Evolutionary conservation across 2,329 filamentous ascomycete genomes (phyloP).

Genomic region (Monosporascus sp.): DNA sequence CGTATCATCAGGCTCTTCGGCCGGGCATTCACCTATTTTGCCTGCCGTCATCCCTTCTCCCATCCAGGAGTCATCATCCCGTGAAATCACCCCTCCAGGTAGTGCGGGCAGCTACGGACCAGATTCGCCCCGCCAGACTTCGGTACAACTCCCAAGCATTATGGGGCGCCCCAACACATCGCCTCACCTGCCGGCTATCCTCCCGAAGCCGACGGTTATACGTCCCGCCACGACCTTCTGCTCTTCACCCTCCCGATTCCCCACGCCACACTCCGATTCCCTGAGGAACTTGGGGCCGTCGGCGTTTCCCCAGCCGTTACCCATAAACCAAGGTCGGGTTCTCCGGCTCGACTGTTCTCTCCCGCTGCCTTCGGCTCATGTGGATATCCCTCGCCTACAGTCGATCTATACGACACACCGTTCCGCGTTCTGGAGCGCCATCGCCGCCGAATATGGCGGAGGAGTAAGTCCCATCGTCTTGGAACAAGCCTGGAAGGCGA

Average conservation of each 20-base stretch:
- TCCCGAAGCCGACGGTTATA: constrained; percentile 59
- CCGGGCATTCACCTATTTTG: constrained; percentile 46
- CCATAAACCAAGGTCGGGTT: constrained; percentile 35
- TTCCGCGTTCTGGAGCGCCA: constrained; percentile 65
- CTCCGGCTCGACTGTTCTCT: constrained; percentile 57
- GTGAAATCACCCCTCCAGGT: constrained; percentile 44
- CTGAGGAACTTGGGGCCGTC: constrained; percentile 38
- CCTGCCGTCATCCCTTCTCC: constrained; percentile 44
- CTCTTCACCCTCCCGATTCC: constrained; percentile 34
- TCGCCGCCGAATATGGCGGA: constrained; percentile 67
- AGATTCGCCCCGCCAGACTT: constrained; percentile 35
- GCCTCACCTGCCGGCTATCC: constrained; percentile 54
- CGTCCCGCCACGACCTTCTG: constrained; percentile 33
- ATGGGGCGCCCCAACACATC: constrained; percentile 39
- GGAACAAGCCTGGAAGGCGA: constrained; percentile 64
- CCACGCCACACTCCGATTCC: constrained; percentile 36
- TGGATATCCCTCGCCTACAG: constrained; percentile 62
- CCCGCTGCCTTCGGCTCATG: constrained; percentile 37
- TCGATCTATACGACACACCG: constrained; percentile 67
- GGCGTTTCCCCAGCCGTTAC: constrained; percentile 37
- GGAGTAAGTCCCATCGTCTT: constrained; percentile 57
- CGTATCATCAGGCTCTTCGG: constrained; percentile 60
- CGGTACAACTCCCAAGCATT: constrained; percentile 51
- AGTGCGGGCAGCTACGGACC: constrained; percentile 40
- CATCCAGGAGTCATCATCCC: constrained; percentile 42